Percentiles rank a stretch among this genome's conserved stretches.
Evolutionary conservation across 768 basidiomycete genomes (phyloP).

Genomic region (Calocera cornea): DNA sequence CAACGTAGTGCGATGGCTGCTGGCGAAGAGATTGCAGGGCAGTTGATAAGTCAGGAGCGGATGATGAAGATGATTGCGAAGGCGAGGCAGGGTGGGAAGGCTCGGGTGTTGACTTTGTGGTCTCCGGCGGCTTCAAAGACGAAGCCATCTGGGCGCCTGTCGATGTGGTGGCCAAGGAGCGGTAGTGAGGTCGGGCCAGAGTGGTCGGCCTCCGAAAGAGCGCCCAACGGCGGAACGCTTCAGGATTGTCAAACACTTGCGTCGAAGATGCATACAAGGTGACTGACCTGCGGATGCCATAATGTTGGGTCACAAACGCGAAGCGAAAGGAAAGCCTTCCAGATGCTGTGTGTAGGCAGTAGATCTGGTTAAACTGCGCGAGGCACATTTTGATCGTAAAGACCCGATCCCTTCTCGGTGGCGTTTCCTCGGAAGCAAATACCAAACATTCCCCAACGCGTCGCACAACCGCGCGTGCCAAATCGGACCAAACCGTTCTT

Average conservation of each 20-base stretch:
- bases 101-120: neutral
- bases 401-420: neutral
- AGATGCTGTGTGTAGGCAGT: too few species aligned
- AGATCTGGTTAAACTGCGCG: neutral
- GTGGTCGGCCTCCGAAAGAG: too few species aligned
- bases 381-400: neutral
- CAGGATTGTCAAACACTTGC: too few species aligned
- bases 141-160: too few species aligned
- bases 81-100: neutral
- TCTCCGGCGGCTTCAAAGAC: too few species aligned
- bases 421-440: neutral
- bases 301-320: too few species aligned
- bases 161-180: too few species aligned
- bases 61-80: neutral
- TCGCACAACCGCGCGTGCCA: neutral
- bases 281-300: too few species aligned
- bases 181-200: too few species aligned
- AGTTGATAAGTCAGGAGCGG: slow-evolving; percentile 16
- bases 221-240: too few species aligned
- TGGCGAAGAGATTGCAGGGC: slow-evolving; percentile 75
- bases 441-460: neutral
- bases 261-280: too few species aligned
- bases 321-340: too few species aligned
- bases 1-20: slow-evolving; percentile 83
- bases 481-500: neutral